Percentiles rank a stretch among this genome's conserved stretches.
These are phyloP conservation scores for Obelidium mucronatum DNA, from an alignment of 192 early-diverging fungal species.

Conservation along the genomic window DNA sequence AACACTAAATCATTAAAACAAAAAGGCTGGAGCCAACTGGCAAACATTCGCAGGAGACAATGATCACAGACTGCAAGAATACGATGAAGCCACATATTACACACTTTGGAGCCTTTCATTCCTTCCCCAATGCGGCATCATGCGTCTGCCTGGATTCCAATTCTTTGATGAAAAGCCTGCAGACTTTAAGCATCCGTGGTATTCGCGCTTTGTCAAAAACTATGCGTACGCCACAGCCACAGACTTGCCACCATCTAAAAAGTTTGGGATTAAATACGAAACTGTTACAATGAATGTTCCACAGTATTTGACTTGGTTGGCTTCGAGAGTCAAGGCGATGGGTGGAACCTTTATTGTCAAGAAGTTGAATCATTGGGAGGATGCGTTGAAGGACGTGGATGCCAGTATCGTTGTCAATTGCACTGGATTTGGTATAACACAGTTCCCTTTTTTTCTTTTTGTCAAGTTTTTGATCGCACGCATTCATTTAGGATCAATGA, in stretches of 20 bases:
- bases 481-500: slow-evolving; percentile 50
- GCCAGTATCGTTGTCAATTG: slow-evolving; percentile 80
- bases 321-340: slow-evolving; percentile 54
- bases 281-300: slow-evolving; percentile 70
- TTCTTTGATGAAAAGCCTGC: slow-evolving; percentile 63
- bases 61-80: slow-evolving; percentile 48
- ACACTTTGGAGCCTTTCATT: slow-evolving; percentile 27
- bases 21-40: slow-evolving; percentile 76
- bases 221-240: slow-evolving; percentile 37
- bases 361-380: slow-evolving; percentile 52
- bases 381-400: slow-evolving; percentile 41
- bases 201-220: slow-evolving; percentile 54
- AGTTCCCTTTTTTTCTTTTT: background rate
- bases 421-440: slow-evolving; percentile 73
- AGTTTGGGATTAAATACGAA: slow-evolving; percentile 70
- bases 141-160: slow-evolving; percentile 60
- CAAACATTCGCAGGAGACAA: slow-evolving; percentile 57
- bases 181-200: slow-evolving; percentile 68
- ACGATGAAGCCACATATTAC: slow-evolving; percentile 24
- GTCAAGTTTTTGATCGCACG: background rate
- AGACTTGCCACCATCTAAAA: slow-evolving; percentile 60
- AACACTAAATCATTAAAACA: background rate
- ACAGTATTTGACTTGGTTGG: slow-evolving; percentile 72
- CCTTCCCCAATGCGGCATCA: slow-evolving; percentile 54
- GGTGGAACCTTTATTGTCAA: slow-evolving; percentile 61